Evolutionary conservation across 306 rosid species (phyloP).

Genomic region (Trifolium repens): DNA sequence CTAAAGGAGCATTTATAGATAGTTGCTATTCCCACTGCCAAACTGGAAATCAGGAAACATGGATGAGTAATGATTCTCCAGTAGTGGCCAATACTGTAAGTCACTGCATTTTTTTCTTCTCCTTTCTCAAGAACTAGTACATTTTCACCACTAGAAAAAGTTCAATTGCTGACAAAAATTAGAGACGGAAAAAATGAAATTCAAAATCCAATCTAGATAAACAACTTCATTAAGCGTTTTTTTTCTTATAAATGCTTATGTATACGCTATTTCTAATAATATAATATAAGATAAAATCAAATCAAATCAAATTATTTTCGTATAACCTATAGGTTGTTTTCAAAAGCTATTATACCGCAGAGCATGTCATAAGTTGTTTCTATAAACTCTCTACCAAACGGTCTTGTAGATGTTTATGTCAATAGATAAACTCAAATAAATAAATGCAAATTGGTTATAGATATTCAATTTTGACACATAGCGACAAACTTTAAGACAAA

Average conservation of each 20-base stretch:
- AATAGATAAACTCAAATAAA: too few species aligned
- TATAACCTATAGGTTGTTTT: background rate
- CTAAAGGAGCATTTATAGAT: constrained; percentile 73
- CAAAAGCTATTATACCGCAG: too few species aligned
- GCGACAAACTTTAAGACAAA: background rate
- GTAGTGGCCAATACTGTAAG: constrained; percentile 61
- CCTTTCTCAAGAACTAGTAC: too few species aligned
- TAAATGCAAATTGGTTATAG: too few species aligned
- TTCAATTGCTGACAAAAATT: background rate
- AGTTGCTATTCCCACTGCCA: constrained; percentile 96
- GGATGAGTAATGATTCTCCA: constrained; percentile 86
- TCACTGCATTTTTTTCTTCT: background rate
- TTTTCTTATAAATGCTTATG: background rate
- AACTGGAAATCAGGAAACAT: constrained; percentile 85
- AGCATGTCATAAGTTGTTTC: too few species aligned
- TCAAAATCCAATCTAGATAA: background rate
- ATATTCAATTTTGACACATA: too few species aligned
- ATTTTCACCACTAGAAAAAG: background rate
- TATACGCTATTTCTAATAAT: too few species aligned
- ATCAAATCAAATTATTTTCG: background rate
- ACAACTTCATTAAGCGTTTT: background rate
- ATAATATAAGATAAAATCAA: background rate
- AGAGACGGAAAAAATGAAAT: background rate
- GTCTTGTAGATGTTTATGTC: too few species aligned
- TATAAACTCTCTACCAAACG: too few species aligned